These are phyloP conservation scores for Trichophyton equinum DNA, from an alignment of 2,329 filamentous ascomycete species.

Conservation along the genomic window DNA sequence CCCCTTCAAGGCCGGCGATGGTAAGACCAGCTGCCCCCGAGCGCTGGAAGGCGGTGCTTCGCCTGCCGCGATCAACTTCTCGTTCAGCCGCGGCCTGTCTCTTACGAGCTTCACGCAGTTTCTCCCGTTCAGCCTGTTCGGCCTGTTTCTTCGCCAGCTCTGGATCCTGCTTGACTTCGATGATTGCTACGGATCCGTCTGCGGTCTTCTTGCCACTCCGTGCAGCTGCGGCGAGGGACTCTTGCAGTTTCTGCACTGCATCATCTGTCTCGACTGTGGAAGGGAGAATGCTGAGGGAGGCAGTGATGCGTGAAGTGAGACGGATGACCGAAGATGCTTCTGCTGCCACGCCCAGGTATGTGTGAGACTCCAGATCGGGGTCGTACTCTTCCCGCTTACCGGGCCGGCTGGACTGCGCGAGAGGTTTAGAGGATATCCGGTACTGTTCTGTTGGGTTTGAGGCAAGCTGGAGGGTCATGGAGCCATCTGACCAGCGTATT, in stretches of 20 bases:
- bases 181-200: constrained; percentile 43
- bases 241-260: constrained; percentile 49
- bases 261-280: constrained; percentile 46
- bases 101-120: constrained; percentile 41
- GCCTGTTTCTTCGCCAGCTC: constrained; percentile 48
- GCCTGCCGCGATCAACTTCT: constrained; percentile 43
- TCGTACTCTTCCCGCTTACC: constrained; percentile 40
- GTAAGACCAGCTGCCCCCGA: constrained; percentile 39
- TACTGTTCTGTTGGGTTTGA: constrained; percentile 50
- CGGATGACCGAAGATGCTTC: constrained; percentile 47
- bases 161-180: constrained; percentile 49
- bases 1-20: constrained; percentile 47
- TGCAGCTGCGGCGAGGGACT: constrained; percentile 45
- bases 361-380: constrained; percentile 47
- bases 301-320: constrained; percentile 51
- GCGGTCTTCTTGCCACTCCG: constrained; percentile 39
- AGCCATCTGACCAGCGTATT: constrained; percentile 55
- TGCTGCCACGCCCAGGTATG: constrained; percentile 49
- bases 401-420: constrained; percentile 44
- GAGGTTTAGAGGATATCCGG: constrained; percentile 44
- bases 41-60: constrained; percentile 32
- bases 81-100: constrained; percentile 44
- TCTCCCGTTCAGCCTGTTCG: constrained; percentile 48
- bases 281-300: constrained; percentile 45
- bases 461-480: constrained; percentile 52